A percentile compares a stretch with the other conserved stretches of the same genome.
Evolutionary conservation across 306 rosid species (phyloP).

Genomic region (Calophaca sinica): DNA sequence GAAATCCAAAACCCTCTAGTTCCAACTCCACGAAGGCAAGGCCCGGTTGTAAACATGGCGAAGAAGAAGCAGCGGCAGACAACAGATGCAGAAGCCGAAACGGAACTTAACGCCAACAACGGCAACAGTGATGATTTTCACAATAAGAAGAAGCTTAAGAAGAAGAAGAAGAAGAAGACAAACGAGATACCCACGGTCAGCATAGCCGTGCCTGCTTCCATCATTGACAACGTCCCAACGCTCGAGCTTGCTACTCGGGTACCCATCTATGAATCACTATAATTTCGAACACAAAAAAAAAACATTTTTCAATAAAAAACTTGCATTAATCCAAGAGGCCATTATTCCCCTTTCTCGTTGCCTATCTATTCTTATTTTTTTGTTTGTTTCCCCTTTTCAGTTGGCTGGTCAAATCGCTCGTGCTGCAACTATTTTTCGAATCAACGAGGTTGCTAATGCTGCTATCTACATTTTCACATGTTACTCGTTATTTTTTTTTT

Average conservation of each 20-base stretch:
- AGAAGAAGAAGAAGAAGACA: slow-evolving; percentile 55
- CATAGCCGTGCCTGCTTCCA: slow-evolving; percentile 91
- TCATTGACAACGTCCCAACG: slow-evolving; percentile 87
- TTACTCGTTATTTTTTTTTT: background rate
- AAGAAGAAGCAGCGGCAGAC: slow-evolving; percentile 75
- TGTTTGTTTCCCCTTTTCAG: slow-evolving; percentile 49
- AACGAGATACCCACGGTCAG: slow-evolving; percentile 64
- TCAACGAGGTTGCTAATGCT: slow-evolving; percentile 70
- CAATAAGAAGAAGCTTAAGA: slow-evolving; percentile 49
- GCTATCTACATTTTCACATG: slow-evolving; percentile 23
- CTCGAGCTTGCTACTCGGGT: slow-evolving; percentile 93
- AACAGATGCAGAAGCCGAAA: slow-evolving; percentile 46
- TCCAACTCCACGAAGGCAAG: background rate
- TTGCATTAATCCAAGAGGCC: background rate
- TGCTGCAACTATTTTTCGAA: slow-evolving; percentile 92
- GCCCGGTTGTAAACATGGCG: slow-evolving; percentile 54
- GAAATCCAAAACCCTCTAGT: slow-evolving; percentile 37
- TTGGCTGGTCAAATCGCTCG: slow-evolving; percentile 98
- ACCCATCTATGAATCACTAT: background rate
- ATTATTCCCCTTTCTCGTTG: slow-evolving; percentile 2
- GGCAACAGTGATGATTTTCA: slow-evolving; percentile 47
- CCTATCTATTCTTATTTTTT: slow-evolving; percentile 9
- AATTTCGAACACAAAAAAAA: background rate
- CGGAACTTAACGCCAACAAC: slow-evolving; percentile 18
- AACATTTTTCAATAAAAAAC: background rate